Percentiles rank a stretch among this genome's conserved stretches.
Conservation (phyloP, 768 basidiomycete species). For the Phaeotremella fagi region DNA sequence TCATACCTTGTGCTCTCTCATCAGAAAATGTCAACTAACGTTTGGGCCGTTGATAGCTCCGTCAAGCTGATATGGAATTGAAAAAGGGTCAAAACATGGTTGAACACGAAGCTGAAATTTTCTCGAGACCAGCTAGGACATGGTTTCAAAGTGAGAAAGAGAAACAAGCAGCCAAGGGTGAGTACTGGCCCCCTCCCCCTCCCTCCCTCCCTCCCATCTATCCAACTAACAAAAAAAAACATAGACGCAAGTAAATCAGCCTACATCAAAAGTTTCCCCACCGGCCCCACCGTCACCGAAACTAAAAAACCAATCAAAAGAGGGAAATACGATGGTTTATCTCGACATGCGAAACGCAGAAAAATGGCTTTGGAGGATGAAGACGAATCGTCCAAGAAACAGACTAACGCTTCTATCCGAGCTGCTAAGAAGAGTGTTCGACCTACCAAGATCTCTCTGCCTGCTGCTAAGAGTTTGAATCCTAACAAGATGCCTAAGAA, state of each 20-base stretch:
- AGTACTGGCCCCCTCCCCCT: slow-evolving; percentile 5
- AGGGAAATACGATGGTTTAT: slow-evolving; percentile 59
- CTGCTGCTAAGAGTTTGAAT: slow-evolving; percentile 41
- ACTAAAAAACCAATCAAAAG: slow-evolving; percentile 36
- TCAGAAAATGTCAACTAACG: neutral
- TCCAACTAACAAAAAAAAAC: neutral
- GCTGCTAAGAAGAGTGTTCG: slow-evolving; percentile 74
- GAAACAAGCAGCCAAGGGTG: slow-evolving; percentile 74
- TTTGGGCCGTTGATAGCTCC: slow-evolving; percentile 55
- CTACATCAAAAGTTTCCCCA: slow-evolving; percentile 60
- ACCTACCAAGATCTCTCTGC: slow-evolving; percentile 68
- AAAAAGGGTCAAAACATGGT: slow-evolving; percentile 93
- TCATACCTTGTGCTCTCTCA: slow-evolving; percentile 10
- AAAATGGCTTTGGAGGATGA: slow-evolving; percentile 78
- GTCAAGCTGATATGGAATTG: slow-evolving; percentile 91
- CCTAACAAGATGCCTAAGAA: slow-evolving; percentile 15
- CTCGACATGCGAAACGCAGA: slow-evolving; percentile 79
- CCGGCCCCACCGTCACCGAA: slow-evolving; percentile 31
- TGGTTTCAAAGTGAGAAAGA: slow-evolving; percentile 94
- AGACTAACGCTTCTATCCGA: slow-evolving; percentile 73
- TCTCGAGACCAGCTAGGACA: slow-evolving; percentile 86
- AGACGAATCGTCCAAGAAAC: slow-evolving; percentile 59
- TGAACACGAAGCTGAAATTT: slow-evolving; percentile 87
- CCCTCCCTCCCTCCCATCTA: neutral
- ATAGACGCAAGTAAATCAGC: slow-evolving; percentile 70